Conservation (phyloP, 108 stramenopile genomes). For the Skeletonema tropicum region DNA sequence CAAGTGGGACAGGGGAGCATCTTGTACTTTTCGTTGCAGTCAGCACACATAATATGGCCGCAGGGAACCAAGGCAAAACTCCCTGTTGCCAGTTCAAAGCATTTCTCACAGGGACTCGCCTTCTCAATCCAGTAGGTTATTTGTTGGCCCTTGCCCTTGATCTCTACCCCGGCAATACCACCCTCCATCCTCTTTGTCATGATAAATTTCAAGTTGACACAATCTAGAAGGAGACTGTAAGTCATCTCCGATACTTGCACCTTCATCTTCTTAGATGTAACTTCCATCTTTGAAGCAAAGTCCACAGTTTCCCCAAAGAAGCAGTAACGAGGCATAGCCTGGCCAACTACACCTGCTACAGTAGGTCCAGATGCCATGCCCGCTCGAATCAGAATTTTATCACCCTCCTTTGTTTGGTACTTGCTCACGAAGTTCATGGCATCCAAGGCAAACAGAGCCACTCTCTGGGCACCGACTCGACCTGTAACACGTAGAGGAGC, state of each 20-base stretch:
- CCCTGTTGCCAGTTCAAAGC: conserved; percentile 2
- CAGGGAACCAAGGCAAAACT: neutral
- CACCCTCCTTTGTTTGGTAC: conserved; percentile 6
- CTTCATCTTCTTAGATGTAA: conserved; percentile 20
- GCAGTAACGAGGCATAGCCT: conserved; percentile 19
- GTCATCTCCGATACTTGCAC: conserved; percentile 16
- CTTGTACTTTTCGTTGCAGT: neutral
- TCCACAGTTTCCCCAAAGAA: conserved; percentile 20
- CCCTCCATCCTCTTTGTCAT: conserved; percentile 5
- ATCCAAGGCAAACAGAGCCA: conserved; percentile 44
- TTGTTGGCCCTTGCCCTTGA: conserved; percentile 31
- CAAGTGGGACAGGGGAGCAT: neutral
- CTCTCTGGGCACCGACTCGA: conserved; percentile 26
- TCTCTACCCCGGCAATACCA: conserved; percentile 13
- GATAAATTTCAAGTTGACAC: neutral
- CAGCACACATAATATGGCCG: neutral
- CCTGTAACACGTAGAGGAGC: conserved; percentile 29
- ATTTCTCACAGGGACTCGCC: neutral
- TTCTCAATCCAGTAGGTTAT: conserved; percentile 15
- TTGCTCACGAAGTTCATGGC: conserved; percentile 23
- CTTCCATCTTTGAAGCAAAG: conserved; percentile 12
- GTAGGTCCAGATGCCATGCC: conserved; percentile 23
- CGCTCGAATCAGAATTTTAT: conserved; percentile 20
- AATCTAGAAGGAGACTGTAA: conserved; percentile 8
- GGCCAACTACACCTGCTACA: conserved; percentile 25